Evolutionary conservation across 305 asterid genomes (phyloP), one percentile per base, ranked within the genome.

Genomic region (Lippia alba): DNA sequence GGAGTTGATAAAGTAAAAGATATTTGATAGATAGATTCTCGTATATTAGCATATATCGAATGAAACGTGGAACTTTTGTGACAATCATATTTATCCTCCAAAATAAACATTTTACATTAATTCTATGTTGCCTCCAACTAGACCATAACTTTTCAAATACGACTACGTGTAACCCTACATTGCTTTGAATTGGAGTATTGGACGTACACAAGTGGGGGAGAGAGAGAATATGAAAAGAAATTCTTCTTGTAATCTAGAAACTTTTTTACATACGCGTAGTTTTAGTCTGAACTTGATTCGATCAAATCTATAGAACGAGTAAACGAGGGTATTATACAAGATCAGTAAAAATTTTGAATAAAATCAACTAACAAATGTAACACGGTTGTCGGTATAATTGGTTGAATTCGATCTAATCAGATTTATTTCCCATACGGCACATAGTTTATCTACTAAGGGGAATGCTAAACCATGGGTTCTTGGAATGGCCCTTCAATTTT

Each of bases 11-110:
- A 20, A 50, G 44, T 48, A 39, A 57, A 59, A 67, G 63, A 63
- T 18, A 30, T 73, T 67, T 67, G 11, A 14, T n/a, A 66, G 71
- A 14, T n/a, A 66, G 67, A 79, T 79, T 68, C 83, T 56, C 54
- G 46, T 12, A 56, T 46, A 34, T 60, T 50, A 36, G 50, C 53
- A 70, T 36, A 36, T 36, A 36, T 45, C 46, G 34, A 24, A 56
- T 46, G 60, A 58, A 39, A 56, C 18, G 30, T 50, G 30, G 17
- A 49, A 49, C 8, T n/a, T 49, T 14, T 15, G 6, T 3, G 55
- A 5, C 15, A 14, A 16, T 49, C 20, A 45, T 15, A 36, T 36
- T 36, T 0, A 36, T 36, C 9, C 9, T 4, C 8, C 6, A 34
- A 34, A 4, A 36, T 36, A 4, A 4, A 36, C 41, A 36, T 36